A percentile compares a stretch with the other conserved stretches of the same genome.
Evolutionary conservation across 129 eudicot species (phyloP).

Genomic region (Arctium lappa): DNA sequence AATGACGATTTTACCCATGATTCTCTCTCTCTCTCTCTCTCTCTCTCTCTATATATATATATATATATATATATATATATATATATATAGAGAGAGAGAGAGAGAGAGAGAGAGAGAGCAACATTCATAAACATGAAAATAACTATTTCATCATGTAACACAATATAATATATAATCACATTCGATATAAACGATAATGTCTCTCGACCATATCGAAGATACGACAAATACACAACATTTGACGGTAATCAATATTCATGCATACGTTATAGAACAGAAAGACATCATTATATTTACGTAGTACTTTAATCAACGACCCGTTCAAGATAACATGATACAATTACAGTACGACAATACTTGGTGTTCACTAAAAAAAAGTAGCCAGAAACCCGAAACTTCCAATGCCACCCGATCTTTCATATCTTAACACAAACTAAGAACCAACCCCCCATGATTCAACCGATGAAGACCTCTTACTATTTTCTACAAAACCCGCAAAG

Average conservation of each 20-base stretch:
- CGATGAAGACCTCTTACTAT: slow-evolving; percentile 10
- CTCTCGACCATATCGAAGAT: neutral
- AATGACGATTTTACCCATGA: too few relatives aligned
- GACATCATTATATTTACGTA: slow-evolving; percentile 1
- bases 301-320: neutral
- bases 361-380: neutral
- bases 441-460: slow-evolving; percentile 8
- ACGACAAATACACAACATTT: neutral
- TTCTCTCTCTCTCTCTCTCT: too few relatives aligned
- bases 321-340: neutral
- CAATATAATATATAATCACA: neutral
- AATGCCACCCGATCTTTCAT: slow-evolving; percentile 13
- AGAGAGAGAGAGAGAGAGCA: too few relatives aligned
- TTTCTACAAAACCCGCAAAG: slow-evolving; percentile 43
- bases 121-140: too few relatives aligned
- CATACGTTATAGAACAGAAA: neutral
- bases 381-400: neutral
- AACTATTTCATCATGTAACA: too few relatives aligned
- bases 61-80: too few relatives aligned
- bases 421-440: slow-evolving; percentile 18
- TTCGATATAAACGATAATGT: neutral
- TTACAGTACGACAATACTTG: neutral
- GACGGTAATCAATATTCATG: neutral
- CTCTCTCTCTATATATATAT: too few relatives aligned
- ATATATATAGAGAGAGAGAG: too few relatives aligned